Conservation (phyloP, 441 rosid genomes). For the Manihot esculenta region DNA sequence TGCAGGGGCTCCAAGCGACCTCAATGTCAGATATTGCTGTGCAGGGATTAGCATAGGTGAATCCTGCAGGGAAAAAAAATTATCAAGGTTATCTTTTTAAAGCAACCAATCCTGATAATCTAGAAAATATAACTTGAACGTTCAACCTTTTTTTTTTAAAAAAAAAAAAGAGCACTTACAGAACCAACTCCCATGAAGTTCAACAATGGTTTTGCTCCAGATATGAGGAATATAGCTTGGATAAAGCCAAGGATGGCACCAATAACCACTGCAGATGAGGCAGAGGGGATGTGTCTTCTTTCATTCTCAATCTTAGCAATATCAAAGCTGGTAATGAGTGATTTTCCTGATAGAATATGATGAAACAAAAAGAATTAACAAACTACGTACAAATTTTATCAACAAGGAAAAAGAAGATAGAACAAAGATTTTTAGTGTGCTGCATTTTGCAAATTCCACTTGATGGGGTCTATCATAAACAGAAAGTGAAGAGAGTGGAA, state of each 20-base stretch:
- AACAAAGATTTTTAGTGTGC: constrained; percentile 1
- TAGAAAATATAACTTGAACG: not conserved
- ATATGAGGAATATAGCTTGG: constrained; percentile 70
- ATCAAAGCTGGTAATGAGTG: constrained; percentile 31
- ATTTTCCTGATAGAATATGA: constrained; percentile 38
- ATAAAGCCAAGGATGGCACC: constrained; percentile 80
- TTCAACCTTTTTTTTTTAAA: not conserved
- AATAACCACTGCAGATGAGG: constrained; percentile 82
- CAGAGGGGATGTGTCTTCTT: constrained; percentile 79
- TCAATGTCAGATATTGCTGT: constrained; percentile 65
- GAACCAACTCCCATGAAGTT: constrained; percentile 81
- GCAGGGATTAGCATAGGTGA: constrained; percentile 84
- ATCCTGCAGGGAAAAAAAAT: constrained; percentile 41
- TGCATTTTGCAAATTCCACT: not conserved
- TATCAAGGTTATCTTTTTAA: not conserved
- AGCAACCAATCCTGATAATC: not conserved
- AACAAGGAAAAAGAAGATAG: not conserved
- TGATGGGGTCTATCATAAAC: not conserved
- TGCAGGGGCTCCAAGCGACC: constrained; percentile 93
- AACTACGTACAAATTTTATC: not conserved
- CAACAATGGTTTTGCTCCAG: constrained; percentile 73
- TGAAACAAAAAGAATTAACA: constrained; percentile 3
- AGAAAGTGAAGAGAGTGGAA: constrained; percentile 5
- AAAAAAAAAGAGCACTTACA: constrained; percentile 42
- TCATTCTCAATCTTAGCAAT: constrained; percentile 31